Conservation (phyloP, 345 rosid genomes). For the Litchi chinensis region DNA sequence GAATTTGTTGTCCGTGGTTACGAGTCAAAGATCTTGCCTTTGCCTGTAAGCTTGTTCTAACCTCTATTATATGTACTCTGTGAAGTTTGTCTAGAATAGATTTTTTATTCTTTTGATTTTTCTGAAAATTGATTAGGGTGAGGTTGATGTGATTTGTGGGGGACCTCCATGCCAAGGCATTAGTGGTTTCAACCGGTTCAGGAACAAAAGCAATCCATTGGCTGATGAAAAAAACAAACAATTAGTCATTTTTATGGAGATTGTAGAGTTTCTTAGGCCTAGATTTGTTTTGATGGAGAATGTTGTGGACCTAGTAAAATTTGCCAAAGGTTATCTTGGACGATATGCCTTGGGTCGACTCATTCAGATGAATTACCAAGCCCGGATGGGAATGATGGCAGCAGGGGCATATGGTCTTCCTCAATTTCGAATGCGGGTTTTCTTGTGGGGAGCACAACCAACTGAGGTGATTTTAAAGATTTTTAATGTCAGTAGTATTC, state of each 20-base stretch:
- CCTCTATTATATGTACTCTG: not conserved
- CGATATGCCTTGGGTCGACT: conserved; percentile 72
- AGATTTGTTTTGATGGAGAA: conserved; percentile 81
- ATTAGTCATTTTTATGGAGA: conserved; percentile 61
- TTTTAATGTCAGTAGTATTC: not conserved
- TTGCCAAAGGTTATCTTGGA: conserved; percentile 57
- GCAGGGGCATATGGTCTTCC: conserved; percentile 93
- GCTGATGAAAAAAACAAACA: conserved; percentile 68
- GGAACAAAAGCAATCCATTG: conserved; percentile 52
- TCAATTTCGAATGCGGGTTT: conserved; percentile 72
- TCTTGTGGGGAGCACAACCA: conserved; percentile 79
- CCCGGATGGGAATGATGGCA: conserved; percentile 78
- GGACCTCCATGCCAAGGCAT: conserved; percentile 94
- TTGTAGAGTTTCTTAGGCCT: conserved; percentile 66
- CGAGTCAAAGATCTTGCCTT: conserved; percentile 49
- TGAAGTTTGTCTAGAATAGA: not conserved
- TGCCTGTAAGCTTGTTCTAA: conserved; percentile 49
- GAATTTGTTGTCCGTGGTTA: conserved; percentile 57
- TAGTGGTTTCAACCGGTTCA: conserved; percentile 73
- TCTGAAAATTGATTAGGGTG: conserved; percentile 42
- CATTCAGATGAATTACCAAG: conserved; percentile 66
- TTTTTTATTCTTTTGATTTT: not conserved
- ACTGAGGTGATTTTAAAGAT: conserved; percentile 36
- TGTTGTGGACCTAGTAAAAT: conserved; percentile 70
- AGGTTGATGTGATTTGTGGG: conserved; percentile 74